These are phyloP conservation scores for Epichloe festucae DNA, from an alignment of 2,329 filamentous ascomycete species.

Conservation along the genomic window DNA sequence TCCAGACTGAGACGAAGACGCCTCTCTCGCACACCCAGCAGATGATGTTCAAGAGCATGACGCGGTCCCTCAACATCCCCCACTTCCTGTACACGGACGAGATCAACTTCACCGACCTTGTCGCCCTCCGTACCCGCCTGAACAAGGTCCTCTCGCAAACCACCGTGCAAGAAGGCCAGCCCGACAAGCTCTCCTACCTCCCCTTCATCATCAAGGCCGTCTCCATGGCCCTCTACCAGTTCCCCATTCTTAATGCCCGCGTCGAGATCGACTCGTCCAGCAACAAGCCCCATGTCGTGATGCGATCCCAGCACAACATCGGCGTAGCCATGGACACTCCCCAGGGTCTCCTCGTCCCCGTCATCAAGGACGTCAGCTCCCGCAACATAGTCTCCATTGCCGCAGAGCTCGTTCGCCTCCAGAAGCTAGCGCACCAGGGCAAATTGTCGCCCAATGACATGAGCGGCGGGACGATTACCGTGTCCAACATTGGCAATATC, in stretches of 20 bases:
- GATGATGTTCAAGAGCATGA: constrained; percentile 98
- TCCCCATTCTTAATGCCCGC: constrained; percentile 77
- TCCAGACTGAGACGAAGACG: constrained; percentile 55
- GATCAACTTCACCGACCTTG: constrained; percentile 66
- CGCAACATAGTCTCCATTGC: constrained; percentile 71
- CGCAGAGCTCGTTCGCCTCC: constrained; percentile 60
- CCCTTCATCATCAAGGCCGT: constrained; percentile 95
- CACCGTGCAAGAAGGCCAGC: constrained; percentile 30
- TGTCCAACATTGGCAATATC: constrained; percentile 93
- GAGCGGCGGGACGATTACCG: constrained; percentile 77
- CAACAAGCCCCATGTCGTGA: constrained; percentile 59
- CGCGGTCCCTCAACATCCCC: constrained; percentile 75
- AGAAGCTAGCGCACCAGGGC: constrained; percentile 58
- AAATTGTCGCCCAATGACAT: constrained; percentile 66
- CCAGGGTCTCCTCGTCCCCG: constrained; percentile 75
- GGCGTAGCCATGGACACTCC: constrained; percentile 94
- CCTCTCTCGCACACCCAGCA: constrained; percentile 67
- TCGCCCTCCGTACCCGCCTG: constrained; percentile 57
- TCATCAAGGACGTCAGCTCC: constrained; percentile 70
- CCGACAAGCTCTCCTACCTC: constrained; percentile 70
- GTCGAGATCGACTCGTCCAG: constrained; percentile 63
- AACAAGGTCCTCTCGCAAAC: constrained; percentile 45
- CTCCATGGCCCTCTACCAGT: constrained; percentile 68
- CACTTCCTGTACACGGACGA: constrained; percentile 94
- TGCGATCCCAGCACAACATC: constrained; percentile 83